Percentiles rank a stretch among this genome's conserved stretches.
Evolutionary conservation across 768 basidiomycete genomes (phyloP).

Genomic region (Hygrocybe punicea): DNA sequence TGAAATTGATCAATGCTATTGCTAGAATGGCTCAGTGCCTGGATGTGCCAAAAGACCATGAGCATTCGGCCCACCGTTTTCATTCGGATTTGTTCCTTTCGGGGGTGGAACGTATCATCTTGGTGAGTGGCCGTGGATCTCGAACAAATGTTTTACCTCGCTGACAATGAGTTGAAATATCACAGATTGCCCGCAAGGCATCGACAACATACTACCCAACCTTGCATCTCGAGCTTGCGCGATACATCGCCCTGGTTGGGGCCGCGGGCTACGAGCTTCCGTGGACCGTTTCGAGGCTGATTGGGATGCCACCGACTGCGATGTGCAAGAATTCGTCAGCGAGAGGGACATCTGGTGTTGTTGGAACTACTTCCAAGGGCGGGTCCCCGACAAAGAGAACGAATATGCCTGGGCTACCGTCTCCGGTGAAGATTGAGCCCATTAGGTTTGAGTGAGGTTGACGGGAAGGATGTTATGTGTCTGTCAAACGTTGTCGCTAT

Average conservation of each 20-base stretch:
- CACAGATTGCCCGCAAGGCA: conserved; percentile 91
- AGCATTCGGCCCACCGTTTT: conserved; percentile 75
- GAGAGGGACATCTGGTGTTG: background rate
- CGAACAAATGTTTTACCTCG: background rate
- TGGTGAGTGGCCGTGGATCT: conserved; percentile 50
- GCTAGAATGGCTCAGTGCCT: conserved; percentile 62
- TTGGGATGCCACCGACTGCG: conserved; percentile 71
- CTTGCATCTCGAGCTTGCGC: conserved; percentile 88
- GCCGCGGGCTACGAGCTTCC: conserved; percentile 74
- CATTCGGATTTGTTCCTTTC: conserved; percentile 87
- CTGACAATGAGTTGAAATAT: background rate
- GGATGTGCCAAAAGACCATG: conserved; percentile 62
- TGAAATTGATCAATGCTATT: conserved; percentile 82
- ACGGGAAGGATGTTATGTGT: too few species aligned
- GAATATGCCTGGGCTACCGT: conserved; percentile 37
- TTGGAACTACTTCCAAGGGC: conserved; percentile 3
- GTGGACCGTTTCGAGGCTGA: conserved; percentile 72
- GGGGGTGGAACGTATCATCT: conserved; percentile 84
- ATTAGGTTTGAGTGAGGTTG: conserved; percentile 37
- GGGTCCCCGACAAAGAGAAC: conserved; percentile 3
- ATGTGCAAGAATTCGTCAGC: conserved; percentile 46
- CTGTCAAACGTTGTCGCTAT: too few species aligned
- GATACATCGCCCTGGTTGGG: conserved; percentile 70
- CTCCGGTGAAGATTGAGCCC: conserved; percentile 43
- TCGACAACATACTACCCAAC: conserved; percentile 92